Evolutionary conservation across 2,329 filamentous ascomycete genomes (phyloP).

Genomic region (Pyricularia grisea): DNA sequence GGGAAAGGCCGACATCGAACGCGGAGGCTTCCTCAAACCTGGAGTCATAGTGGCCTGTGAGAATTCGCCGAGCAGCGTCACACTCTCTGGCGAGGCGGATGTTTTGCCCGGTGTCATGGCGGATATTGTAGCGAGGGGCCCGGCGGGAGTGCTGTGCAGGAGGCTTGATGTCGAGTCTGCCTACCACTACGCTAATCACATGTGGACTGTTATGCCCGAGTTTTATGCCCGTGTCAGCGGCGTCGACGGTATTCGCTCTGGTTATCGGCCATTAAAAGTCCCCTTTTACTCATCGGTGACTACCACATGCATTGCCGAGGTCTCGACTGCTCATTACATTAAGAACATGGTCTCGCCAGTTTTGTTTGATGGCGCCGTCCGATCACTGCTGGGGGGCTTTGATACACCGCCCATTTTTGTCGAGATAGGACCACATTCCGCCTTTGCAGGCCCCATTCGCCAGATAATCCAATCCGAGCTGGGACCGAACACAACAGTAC

Average conservation of each 20-base stretch:
- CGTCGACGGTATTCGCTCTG: neutral
- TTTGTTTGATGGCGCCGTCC: slow-evolving; percentile 20
- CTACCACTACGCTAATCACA: slow-evolving; percentile 6
- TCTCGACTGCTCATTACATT: slow-evolving; percentile 18
- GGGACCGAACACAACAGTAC: neutral
- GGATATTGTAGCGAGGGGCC: neutral
- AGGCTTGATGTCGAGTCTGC: slow-evolving; percentile 8
- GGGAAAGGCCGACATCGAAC: neutral
- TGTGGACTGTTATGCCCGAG: neutral
- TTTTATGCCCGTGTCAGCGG: neutral
- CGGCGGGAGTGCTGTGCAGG: neutral
- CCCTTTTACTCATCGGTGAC: slow-evolving; percentile 3
- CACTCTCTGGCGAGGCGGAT: slow-evolving; percentile 3
- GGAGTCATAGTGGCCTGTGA: slow-evolving; percentile 9
- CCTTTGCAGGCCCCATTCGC: slow-evolving; percentile 15
- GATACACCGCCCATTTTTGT: slow-evolving; percentile 2
- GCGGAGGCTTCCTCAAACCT: neutral
- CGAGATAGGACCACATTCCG: slow-evolving; percentile 14
- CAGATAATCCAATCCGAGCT: slow-evolving; percentile 11
- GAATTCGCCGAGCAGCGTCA: slow-evolving; percentile 6
- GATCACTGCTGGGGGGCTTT: neutral
- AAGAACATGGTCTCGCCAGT: slow-evolving; percentile 23
- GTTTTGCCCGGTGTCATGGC: slow-evolving; percentile 7
- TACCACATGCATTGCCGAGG: neutral
- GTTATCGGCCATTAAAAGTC: neutral